phyloP scores from a whole-genome alignment of 306 rosid species.

The Crotalaria pallida region DNA sequence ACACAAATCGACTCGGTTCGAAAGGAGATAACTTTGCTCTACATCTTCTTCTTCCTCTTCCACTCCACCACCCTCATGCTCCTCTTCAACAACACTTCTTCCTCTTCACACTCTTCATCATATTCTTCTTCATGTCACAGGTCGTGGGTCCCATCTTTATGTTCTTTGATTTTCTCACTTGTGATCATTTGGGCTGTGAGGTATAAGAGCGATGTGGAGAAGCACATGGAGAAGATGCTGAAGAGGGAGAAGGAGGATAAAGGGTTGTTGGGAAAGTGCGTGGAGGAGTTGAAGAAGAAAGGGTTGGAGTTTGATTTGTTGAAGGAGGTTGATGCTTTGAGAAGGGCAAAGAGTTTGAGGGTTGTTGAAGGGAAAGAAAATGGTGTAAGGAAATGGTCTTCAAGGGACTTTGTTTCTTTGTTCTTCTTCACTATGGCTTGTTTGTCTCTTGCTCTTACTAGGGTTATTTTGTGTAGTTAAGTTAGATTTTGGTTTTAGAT shows the following conservation, averaged over 20 bases:
- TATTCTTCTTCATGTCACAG: slow-evolving; percentile 45
- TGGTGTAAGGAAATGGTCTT: slow-evolving; percentile 70
- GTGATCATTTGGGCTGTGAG: slow-evolving; percentile 80
- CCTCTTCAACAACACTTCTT: slow-evolving; percentile 43
- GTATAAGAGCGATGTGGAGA: slow-evolving; percentile 83
- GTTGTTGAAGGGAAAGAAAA: slow-evolving; percentile 48
- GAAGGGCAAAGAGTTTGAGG: slow-evolving; percentile 83
- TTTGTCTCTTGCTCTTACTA: slow-evolving; percentile 56
- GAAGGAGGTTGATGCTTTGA: slow-evolving; percentile 88
- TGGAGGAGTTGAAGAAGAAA: slow-evolving; percentile 78
- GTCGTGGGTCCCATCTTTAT: slow-evolving; percentile 84
- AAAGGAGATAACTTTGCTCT: slow-evolving; percentile 68
- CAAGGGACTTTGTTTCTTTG: slow-evolving; percentile 66
- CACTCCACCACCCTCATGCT: slow-evolving; percentile 74
- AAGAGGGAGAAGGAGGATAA: slow-evolving; percentile 79
- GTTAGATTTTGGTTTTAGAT: not conserved
- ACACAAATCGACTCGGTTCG: slow-evolving; percentile 72
- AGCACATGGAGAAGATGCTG: slow-evolving; percentile 71
- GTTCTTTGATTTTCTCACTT: slow-evolving; percentile 67
- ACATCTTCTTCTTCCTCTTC: slow-evolving; percentile 91
- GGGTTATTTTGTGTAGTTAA: slow-evolving; percentile 68
- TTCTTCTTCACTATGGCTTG: slow-evolving; percentile 73
- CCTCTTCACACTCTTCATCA: slow-evolving; percentile 21
- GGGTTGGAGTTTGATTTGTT: slow-evolving; percentile 87
- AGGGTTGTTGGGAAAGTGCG: slow-evolving; percentile 59